Evolutionary conservation across 768 basidiomycete species (phyloP), one percentile per base, ranked within the genome.

Genomic region (Boletus rubroflammeus): DNA sequence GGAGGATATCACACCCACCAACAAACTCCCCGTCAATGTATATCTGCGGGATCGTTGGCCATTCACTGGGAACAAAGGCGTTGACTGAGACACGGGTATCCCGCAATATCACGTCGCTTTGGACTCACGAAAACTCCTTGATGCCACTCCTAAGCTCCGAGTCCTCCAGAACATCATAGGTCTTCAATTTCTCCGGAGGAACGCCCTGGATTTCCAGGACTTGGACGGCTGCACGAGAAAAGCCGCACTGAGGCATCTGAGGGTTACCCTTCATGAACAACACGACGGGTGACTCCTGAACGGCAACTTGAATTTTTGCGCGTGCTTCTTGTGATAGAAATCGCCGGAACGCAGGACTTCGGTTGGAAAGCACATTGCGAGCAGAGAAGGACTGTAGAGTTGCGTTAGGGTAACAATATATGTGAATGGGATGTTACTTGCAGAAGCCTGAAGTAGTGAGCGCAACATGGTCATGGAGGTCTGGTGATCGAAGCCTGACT

Each of bases 241-340:
- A 99, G 13, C 96, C 96, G 57, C 96, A 98, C 63, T 93, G 85
- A 2, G 96, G 96, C 6, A 77, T 67, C 23, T 84, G 78, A 0
- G 90, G 93, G 15, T 88, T 93, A 10, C 97, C 97, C 69, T 99
- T 99, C 96, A 99, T 98, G 76, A 99, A 98, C 5, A 98, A 76
- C 1, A 99, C 97, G 6, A 98, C 80, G 0, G 94, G 94, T 41
- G 81, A 82, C 1, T 80, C 74, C 8, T 78, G 72, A 26, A 98
- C 81, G 3, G 94, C 93, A 61, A 82, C 70, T 67, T 88, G 81
- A n/a, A 92, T 82, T 62, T 80, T 73, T 11, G 76, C 61, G 21
- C 86, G 81, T 5, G 80, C 75, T 54, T 90, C 82, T 31, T 83
- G 77, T 5, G 84, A 82, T 44, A 92, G 76, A 59, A 77, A 80